These are phyloP conservation scores for Cyanidiococcus yangmingshanensis DNA, from an alignment of 23 red algal species.

Conservation along the genomic window DNA sequence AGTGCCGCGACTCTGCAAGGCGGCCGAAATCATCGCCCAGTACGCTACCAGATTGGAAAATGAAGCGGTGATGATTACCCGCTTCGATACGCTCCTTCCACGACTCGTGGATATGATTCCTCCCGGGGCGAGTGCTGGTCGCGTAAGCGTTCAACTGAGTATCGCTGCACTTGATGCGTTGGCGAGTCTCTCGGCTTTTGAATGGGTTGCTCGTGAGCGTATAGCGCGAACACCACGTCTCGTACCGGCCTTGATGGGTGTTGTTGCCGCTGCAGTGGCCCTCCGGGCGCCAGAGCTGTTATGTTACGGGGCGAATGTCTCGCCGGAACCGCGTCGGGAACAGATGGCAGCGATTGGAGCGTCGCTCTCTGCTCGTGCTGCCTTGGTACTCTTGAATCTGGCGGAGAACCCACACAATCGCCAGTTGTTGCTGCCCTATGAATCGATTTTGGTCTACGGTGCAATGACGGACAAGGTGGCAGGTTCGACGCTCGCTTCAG, in stretches of 20 bases:
- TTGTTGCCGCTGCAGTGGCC: slow-evolving; percentile 19
- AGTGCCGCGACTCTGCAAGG: slow-evolving; percentile 52
- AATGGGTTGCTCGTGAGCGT: slow-evolving; percentile 59
- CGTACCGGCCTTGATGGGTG: slow-evolving; percentile 37
- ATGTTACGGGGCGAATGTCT: neutral
- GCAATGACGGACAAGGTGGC: slow-evolving; percentile 53
- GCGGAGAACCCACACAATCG: slow-evolving; percentile 85
- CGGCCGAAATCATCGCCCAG: slow-evolving; percentile 63
- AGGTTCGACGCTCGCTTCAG: slow-evolving; percentile 38
- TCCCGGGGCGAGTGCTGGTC: neutral
- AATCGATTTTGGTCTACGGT: slow-evolving; percentile 37
- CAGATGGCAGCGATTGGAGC: slow-evolving; percentile 9
- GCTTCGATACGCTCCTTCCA: slow-evolving; percentile 58
- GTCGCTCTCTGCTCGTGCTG: slow-evolving; percentile 48
- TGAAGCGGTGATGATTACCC: slow-evolving; percentile 44
- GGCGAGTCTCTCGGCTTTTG: slow-evolving; percentile 69
- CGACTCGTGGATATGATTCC: slow-evolving; percentile 64
- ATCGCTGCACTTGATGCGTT: slow-evolving; percentile 61
- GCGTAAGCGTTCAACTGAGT: slow-evolving; percentile 6
- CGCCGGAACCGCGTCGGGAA: neutral
- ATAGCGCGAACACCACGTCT: slow-evolving; percentile 63
- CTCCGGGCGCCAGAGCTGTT: neutral
- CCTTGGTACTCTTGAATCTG: slow-evolving; percentile 66
- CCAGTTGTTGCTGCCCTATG: slow-evolving; percentile 42
- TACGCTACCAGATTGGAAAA: slow-evolving; percentile 57